A percentile compares a stretch with the other conserved stretches of the same genome.
Conservation (phyloP, 2,329 filamentous ascomycete genomes). For the Tolypocladium cylindrosporum region DNA sequence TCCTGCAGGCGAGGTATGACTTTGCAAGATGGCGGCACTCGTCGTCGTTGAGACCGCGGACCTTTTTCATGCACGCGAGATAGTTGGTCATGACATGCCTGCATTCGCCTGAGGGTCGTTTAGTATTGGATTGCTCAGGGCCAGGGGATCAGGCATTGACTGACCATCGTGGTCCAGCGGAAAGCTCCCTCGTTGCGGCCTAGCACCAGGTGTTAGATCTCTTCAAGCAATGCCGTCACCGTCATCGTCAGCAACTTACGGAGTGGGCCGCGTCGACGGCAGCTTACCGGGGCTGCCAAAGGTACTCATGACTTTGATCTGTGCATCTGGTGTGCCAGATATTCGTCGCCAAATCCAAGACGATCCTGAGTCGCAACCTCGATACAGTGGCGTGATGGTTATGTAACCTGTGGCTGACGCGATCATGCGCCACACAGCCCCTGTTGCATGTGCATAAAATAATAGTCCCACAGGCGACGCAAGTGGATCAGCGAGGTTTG, state of each 20-base stretch:
- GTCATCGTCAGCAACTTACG: conserved; percentile 37
- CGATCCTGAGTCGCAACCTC: neutral
- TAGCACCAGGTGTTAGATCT: conserved; percentile 21
- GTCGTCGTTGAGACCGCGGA: conserved; percentile 74
- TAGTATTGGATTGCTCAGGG: neutral
- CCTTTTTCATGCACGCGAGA: conserved; percentile 75
- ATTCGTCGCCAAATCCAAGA: neutral
- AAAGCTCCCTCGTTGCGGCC: conserved; percentile 86
- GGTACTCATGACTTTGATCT: conserved; percentile 36
- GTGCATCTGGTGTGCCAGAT: neutral
- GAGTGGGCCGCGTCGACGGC: conserved; percentile 56
- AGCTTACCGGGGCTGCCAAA: conserved; percentile 65
- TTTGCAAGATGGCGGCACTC: conserved; percentile 82
- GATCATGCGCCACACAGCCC: neutral
- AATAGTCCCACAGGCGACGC: neutral
- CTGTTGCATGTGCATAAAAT: neutral
- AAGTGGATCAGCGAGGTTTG: neutral
- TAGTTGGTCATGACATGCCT: conserved; percentile 81
- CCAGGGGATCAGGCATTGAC: conserved; percentile 6
- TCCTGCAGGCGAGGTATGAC: conserved; percentile 79
- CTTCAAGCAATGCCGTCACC: conserved; percentile 1
- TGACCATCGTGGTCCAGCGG: conserved; percentile 84
- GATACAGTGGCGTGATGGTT: neutral
- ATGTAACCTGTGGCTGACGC: neutral
- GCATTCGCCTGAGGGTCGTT: conserved; percentile 62